These are phyloP conservation scores for Blastobotrys parvus DNA, from an alignment of 805 yeast genomes.

Conservation along the genomic window DNA sequence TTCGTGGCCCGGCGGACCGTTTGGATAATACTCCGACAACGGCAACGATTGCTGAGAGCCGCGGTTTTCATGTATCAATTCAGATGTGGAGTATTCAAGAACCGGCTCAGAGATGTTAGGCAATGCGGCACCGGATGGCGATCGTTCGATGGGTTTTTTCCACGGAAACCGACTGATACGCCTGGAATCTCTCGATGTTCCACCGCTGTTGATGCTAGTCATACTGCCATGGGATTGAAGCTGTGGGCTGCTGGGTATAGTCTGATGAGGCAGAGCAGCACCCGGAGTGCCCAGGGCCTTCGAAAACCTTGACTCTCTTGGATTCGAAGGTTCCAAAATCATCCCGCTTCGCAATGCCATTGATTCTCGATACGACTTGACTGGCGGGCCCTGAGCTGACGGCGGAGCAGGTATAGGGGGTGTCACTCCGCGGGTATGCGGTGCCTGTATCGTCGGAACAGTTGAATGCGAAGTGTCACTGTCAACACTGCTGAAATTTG, in stretches of 20 bases:
- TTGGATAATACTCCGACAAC: slow-evolving; percentile 2
- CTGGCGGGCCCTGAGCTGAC: slow-evolving; percentile 1
- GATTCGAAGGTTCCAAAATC: not conserved
- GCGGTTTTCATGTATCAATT: slow-evolving; percentile 12
- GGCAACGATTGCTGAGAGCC: slow-evolving; percentile 1
- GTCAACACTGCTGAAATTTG: not conserved
- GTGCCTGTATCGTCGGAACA: too few species aligned
- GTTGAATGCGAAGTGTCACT: not conserved
- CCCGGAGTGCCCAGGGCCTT: not conserved
- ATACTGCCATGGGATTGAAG: not conserved
- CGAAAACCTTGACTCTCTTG: not conserved
- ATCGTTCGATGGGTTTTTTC: not conserved
- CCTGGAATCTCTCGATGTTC: not conserved
- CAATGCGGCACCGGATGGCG: not conserved
- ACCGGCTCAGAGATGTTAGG: slow-evolving; percentile 19
- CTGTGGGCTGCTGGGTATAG: not conserved
- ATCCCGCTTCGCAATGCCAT: not conserved
- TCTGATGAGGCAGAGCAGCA: not conserved
- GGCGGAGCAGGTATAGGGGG: not conserved
- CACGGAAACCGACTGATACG: slow-evolving; percentile 3
- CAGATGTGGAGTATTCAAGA: slow-evolving; percentile 19
- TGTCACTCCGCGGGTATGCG: too few species aligned
- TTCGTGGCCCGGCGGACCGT: not conserved
- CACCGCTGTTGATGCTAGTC: not conserved
- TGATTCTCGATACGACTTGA: slow-evolving; percentile 1